A percentile compares a stretch with the other conserved stretches of the same genome.
Conservation (phyloP, 1,284 basidiomycete genomes). For the Phellopilus nigrolimitatus region DNA sequence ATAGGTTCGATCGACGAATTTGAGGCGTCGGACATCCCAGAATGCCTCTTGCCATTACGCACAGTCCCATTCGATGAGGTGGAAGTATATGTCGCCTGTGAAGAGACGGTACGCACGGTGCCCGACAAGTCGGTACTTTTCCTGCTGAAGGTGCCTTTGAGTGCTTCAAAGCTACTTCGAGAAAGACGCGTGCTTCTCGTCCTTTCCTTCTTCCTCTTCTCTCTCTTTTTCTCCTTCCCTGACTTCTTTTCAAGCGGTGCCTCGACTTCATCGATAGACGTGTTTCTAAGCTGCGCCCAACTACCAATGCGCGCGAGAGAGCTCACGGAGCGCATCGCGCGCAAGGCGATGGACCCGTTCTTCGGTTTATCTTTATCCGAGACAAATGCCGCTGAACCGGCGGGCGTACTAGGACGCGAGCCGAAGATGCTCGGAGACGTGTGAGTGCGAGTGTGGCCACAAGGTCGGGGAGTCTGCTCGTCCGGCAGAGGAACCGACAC, state of each 20-base stretch:
- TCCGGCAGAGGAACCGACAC: constrained; percentile 6
- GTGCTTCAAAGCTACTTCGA: constrained; percentile 58
- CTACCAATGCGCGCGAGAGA: constrained; percentile 66
- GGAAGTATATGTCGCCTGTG: constrained; percentile 11
- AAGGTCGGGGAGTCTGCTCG: not conserved
- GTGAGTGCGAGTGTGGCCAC: constrained; percentile 6
- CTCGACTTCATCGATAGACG: constrained; percentile 32
- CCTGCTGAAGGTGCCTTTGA: constrained; percentile 21
- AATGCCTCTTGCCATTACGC: constrained; percentile 21
- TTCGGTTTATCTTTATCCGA: constrained; percentile 17
- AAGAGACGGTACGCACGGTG: constrained; percentile 36
- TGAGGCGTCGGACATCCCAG: constrained; percentile 44
- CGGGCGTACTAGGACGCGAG: constrained; percentile 11
- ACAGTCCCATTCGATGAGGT: constrained; percentile 2
- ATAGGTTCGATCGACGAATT: constrained; percentile 28
- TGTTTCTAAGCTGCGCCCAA: constrained; percentile 55
- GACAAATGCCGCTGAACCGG: constrained; percentile 13
- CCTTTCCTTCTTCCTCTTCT: constrained; percentile 34
- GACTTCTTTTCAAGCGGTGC: constrained; percentile 24
- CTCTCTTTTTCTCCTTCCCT: constrained; percentile 25
- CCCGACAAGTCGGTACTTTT: constrained; percentile 26
- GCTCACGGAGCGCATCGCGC: constrained; percentile 70
- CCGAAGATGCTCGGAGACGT: constrained; percentile 16
- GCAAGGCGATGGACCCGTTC: constrained; percentile 62
- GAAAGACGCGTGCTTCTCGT: constrained; percentile 35